These are phyloP conservation scores for Bacidia gigantensis DNA, from an alignment of 495 filamentous ascomycete genomes.

Conservation along the genomic window DNA sequence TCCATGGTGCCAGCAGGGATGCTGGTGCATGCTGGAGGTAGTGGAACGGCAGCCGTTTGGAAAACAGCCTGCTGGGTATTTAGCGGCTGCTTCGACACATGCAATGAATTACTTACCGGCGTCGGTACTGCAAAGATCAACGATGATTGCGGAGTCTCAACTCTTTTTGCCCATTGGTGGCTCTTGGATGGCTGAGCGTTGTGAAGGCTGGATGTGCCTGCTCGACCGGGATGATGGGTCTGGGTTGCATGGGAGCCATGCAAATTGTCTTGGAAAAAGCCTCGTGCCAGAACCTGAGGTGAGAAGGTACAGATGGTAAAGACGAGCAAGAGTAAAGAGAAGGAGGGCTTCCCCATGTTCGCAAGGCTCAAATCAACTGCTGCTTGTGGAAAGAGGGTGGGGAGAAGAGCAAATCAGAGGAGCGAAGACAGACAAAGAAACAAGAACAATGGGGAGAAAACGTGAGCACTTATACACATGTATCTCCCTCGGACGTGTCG, in stretches of 20 bases:
- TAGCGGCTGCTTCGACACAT: neutral
- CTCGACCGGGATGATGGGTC: neutral
- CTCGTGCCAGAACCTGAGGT: neutral
- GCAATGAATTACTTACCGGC: neutral
- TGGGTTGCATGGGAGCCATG: neutral
- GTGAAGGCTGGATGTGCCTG: neutral
- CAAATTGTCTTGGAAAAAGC: neutral
- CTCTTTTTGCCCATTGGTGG: neutral
- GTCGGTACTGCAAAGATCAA: neutral
- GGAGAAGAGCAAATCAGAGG: neutral
- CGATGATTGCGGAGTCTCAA: neutral
- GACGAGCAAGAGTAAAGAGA: neutral
- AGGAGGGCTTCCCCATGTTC: neutral
- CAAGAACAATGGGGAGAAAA: neutral
- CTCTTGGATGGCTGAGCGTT: neutral
- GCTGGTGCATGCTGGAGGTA: neutral
- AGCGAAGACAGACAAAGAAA: neutral
- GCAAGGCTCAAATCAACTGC: neutral
- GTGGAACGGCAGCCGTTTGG: neutral
- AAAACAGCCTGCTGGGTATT: neutral
- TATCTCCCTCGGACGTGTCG: neutral
- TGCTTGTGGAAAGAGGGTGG: neutral
- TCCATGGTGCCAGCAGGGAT: slow-evolving; percentile 1
- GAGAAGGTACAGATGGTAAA: neutral
- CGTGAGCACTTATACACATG: neutral